Conservation (phyloP, 2,329 filamentous ascomycete genomes). For the Lasiodiplodia hormozganensis region DNA sequence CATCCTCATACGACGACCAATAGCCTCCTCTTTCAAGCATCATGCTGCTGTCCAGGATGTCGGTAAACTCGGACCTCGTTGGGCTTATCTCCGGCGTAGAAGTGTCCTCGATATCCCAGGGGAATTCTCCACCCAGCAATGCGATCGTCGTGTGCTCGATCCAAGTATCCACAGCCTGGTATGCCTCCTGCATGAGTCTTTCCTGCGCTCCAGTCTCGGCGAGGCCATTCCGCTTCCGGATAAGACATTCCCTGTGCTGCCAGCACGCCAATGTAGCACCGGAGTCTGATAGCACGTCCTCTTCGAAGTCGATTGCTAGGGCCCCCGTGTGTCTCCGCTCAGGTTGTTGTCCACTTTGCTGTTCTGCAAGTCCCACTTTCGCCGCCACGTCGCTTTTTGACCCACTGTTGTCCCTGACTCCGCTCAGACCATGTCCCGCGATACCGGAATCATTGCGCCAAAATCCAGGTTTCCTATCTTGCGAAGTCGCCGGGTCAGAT, state of each 20-base stretch:
- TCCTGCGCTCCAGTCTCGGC: conserved; percentile 5
- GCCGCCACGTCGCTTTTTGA: conserved; percentile 4
- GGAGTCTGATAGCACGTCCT: conserved; percentile 21
- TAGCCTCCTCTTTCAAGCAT: background rate
- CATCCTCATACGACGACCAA: background rate
- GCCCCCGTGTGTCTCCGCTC: conserved; percentile 2
- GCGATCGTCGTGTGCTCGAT: conserved; percentile 23
- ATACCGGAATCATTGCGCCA: conserved; percentile 10
- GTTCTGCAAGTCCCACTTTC: background rate
- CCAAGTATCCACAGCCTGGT: background rate
- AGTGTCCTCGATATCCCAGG: background rate
- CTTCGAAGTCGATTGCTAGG: background rate
- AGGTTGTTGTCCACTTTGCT: conserved; percentile 7
- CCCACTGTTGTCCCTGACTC: conserved; percentile 16
- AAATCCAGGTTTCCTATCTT: background rate
- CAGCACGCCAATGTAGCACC: conserved; percentile 14
- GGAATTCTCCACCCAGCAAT: conserved; percentile 7
- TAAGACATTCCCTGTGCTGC: conserved; percentile 14
- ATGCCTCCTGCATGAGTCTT: background rate
- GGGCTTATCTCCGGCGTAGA: background rate
- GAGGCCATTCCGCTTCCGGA: background rate
- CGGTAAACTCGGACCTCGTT: conserved; percentile 5
- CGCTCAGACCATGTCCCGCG: conserved; percentile 8
- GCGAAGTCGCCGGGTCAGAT: background rate
- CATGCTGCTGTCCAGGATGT: background rate